Base-by-base conservation (phyloP, 768 basidiomycete genomes). In the Mycena metata region DNA sequence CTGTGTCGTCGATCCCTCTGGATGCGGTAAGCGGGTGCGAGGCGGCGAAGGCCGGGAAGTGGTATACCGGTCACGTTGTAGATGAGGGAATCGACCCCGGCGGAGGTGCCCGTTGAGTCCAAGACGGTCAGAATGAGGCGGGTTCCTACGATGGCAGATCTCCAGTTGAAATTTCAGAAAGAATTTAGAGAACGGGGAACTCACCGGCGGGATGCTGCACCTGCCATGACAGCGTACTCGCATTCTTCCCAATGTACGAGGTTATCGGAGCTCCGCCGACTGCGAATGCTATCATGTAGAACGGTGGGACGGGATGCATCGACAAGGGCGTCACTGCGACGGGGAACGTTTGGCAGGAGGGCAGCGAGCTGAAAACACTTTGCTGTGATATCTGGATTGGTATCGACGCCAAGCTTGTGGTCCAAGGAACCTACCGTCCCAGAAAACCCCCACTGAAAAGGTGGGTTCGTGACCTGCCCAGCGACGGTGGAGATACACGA, bases 41-140 rank as follows among this genome's bases (percentile, higher is more conserved):
- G 33, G 58, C 26, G 19, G 33, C 4, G 35, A 36, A 13, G 8
- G 9, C 30, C n/a, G 9, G 17, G 39, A 17, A 24, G 10, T 6
- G 13, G 19, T 60, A 26, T 64, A 85, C 85, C 69, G 35, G 73
- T 73, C 45, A 86, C 79, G 6, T 76, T 80, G 63, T 78, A 82
- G 45, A 83, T 43, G 9, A 64, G 46, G 0, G 79, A 75, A 8
- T 81, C 73, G 35, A 84, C 74, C 9, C 85, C 87, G 0, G 83
- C 84, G 0, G 82, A 79, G 55, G 76, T 81, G 3, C 83, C 83
- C 10, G 77, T 74, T 10, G 85, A 77, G 73, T 88, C 85, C 8
- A 85, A 77, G 33, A 87, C 79, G n/a, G 76, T 79, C 19, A 88
- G 72, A 30, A 86, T 60, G n/a, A 88, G 69, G 35, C 76, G 74